Evolutionary conservation across 441 rosid genomes (phyloP), one percentile per base, ranked within the genome.

Genomic region (Euphorbia celastroides): DNA sequence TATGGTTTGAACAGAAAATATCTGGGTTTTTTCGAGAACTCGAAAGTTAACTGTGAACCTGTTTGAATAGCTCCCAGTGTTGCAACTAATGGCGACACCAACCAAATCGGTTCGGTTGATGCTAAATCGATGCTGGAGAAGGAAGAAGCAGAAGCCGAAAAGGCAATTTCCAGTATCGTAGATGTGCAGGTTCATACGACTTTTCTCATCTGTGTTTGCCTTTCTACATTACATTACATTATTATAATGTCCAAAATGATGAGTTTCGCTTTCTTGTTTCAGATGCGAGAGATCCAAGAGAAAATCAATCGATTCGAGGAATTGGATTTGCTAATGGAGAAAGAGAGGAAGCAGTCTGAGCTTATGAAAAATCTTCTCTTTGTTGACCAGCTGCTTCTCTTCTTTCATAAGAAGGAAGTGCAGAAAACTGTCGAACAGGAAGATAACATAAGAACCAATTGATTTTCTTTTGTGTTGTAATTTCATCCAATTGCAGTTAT

Each of bases 281-380:
- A 91, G 97, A 82, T 89, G 91, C 87, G 79, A 73, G 88, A 86
- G 67, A 85, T 89, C 31, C 84, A 83, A 65, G 86, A 88, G 36
- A 94, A 77, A 75, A 79, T 94, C 57, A 67, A 52, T 27, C 79
- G 69, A 44, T 91, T 91, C 50, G 97, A 91, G 85, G 87, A 86
- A 79, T 46, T 94, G 75, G 97, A 88, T 80, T 66, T 85, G 75
- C 81, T 77, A 74, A 83, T 89, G 86, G 99, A 94, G 88, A 82
- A 84, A 80, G 96, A 88, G 83, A 66, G 86, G 83, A 81, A 82
- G 52, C 96, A 86, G 70, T 31, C 88, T 75, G 97, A 89, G 75
- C 85, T 82, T 27, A 75, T 89, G 82, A 91, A 88, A 86, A 78
- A 83, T 71, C 77, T 79, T 70, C 88, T 88, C 25, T 91, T 88